These are phyloP conservation scores for Mycena polygramma DNA, from an alignment of 768 basidiomycete genomes.

Conservation along the genomic window DNA sequence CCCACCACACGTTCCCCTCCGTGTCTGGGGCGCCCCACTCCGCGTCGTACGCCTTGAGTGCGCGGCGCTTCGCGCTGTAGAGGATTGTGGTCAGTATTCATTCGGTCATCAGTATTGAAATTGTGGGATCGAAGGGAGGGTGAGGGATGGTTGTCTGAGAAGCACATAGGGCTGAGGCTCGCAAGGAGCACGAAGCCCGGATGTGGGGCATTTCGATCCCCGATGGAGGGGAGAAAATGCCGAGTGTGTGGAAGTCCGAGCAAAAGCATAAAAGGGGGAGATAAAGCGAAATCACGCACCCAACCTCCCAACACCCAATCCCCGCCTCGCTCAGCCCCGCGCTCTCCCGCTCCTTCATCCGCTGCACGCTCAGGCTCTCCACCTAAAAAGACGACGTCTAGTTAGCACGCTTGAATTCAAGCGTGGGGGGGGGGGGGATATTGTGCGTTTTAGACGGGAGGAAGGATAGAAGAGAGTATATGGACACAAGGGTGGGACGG, in stretches of 20 bases:
- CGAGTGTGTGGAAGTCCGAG: no score
- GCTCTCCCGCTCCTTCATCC: slow-evolving; percentile 76
- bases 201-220: no score
- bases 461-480: no score
- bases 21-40: slow-evolving; percentile 85
- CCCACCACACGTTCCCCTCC: slow-evolving; percentile 92
- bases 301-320: slow-evolving; percentile 66
- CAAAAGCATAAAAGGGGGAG: no score
- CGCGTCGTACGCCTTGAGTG: slow-evolving; percentile 69
- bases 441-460: no score
- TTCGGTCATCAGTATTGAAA: no score
- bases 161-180: background rate
- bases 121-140: no score
- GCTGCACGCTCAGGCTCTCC: slow-evolving; percentile 73
- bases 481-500: no score
- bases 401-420: no score
- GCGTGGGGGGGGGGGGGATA: no score
- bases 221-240: background rate
- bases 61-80: slow-evolving; percentile 64
- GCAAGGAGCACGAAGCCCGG: background rate
- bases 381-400: background rate
- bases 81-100: background rate
- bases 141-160: no score
- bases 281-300: slow-evolving; percentile 54
- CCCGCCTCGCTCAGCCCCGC: slow-evolving; percentile 58